Percentiles rank a stretch among this genome's conserved stretches.
These are phyloP conservation scores for Cystobasidium pallidum DNA, from an alignment of 1,284 basidiomycete genomes.

Conservation along the genomic window DNA sequence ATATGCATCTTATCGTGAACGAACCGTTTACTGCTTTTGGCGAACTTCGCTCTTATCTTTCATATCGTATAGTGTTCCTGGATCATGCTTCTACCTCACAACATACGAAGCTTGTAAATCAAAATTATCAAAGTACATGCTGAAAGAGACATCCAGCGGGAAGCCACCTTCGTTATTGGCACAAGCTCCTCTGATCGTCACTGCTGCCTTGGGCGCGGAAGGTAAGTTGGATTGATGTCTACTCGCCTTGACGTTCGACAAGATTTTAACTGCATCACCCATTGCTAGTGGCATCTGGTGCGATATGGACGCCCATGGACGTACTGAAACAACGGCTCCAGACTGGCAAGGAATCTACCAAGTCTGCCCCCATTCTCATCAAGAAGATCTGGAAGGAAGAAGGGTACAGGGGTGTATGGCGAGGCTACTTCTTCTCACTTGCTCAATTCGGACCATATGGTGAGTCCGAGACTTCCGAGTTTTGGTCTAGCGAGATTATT, in stretches of 20 bases:
- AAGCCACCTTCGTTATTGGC: constrained; percentile 46
- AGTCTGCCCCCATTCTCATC: constrained; percentile 46
- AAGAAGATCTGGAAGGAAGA: constrained; percentile 50
- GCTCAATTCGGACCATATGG: constrained; percentile 32
- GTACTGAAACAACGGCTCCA: constrained; percentile 51
- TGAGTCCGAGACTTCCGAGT: too few species aligned
- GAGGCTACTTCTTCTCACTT: constrained; percentile 35
- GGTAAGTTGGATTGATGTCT: constrained; percentile 33
- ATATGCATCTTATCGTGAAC: too few species aligned
- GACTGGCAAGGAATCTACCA: constrained; percentile 50
- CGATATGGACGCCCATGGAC: constrained; percentile 52
- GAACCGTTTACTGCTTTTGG: too few species aligned
- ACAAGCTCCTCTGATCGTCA: constrained; percentile 50
- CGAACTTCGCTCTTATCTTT: too few species aligned
- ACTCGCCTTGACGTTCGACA: too few species aligned
- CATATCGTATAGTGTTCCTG: constrained; percentile 44
- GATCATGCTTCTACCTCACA: constrained; percentile 49
- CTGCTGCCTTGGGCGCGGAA: constrained; percentile 49
- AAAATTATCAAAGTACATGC: neutral
- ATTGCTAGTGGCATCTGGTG: constrained; percentile 49
- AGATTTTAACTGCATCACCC: too few species aligned
- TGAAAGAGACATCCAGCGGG: constrained; percentile 18
- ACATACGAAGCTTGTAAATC: constrained; percentile 49
- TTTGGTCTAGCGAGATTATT: too few species aligned
- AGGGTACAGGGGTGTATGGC: constrained; percentile 44